Evolutionary conservation across 257 asterid genomes (phyloP).

Genomic region (Datura wrightii): DNA sequence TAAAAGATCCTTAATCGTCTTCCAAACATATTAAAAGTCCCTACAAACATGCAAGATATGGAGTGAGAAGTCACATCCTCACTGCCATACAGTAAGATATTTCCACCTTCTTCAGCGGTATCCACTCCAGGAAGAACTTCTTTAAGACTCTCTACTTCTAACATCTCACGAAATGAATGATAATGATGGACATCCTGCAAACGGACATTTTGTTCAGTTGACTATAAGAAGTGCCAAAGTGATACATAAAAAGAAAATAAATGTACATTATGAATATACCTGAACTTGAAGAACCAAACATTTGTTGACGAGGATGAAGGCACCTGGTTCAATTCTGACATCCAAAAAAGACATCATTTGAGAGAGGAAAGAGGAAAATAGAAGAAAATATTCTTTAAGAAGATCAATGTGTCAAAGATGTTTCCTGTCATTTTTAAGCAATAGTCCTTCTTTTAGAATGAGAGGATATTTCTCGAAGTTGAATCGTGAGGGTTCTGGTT

Average conservation of each 20-base stretch:
- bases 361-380: constrained; percentile 29
- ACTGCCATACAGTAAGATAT: not conserved
- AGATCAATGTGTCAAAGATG: not conserved
- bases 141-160: constrained; percentile 66
- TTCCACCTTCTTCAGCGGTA: constrained; percentile 69
- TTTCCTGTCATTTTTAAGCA: not conserved
- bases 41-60: not conserved
- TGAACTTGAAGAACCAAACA: constrained; percentile 79
- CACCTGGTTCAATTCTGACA: constrained; percentile 64
- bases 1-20: not conserved
- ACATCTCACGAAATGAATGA: constrained; percentile 81
- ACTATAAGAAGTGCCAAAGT: not conserved
- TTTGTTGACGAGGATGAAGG: constrained; percentile 68
- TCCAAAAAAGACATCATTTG: constrained; percentile 38
- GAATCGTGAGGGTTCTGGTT: not conserved
- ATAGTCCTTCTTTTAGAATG: not conserved
- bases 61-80: not conserved
- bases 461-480: not conserved
- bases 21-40: not conserved
- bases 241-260: not conserved
- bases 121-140: constrained; percentile 83
- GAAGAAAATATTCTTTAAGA: not conserved
- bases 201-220: not conserved
- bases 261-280: constrained; percentile 53
- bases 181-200: constrained; percentile 70